phyloP scores from a whole-genome alignment of 2,329 filamentous ascomycete genomes.

The Cladosporium colombiae region DNA sequence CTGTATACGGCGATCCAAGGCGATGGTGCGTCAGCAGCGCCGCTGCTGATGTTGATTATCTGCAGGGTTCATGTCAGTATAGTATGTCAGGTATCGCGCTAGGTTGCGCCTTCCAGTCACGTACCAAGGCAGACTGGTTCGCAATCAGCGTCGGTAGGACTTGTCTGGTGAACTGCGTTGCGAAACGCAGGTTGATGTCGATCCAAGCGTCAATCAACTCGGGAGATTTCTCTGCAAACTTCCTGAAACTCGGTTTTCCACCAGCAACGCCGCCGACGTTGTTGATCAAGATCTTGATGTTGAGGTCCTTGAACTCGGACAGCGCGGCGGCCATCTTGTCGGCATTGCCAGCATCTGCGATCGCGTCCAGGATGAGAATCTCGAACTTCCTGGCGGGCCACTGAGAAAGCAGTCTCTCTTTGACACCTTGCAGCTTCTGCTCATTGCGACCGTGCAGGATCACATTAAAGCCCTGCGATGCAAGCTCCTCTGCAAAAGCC shows the following conservation, averaged over 20 bases:
- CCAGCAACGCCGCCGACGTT: slow-evolving; percentile 50
- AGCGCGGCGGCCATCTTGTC: slow-evolving; percentile 29
- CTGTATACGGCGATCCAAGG: slow-evolving; percentile 50
- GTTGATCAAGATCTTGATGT: slow-evolving; percentile 56
- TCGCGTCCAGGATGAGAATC: slow-evolving; percentile 48
- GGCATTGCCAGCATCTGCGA: slow-evolving; percentile 31
- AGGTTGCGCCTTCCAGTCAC: too few relatives aligned
- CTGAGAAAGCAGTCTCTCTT: slow-evolving; percentile 39
- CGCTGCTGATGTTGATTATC: slow-evolving; percentile 52
- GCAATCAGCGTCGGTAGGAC: slow-evolving; percentile 46
- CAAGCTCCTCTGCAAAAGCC: slow-evolving; percentile 52
- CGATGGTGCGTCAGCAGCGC: slow-evolving; percentile 43
- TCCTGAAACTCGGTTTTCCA: slow-evolving; percentile 8
- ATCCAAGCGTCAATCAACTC: slow-evolving; percentile 30
- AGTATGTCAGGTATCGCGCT: too few relatives aligned
- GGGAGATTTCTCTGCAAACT: neutral
- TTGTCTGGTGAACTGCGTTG: slow-evolving; percentile 47
- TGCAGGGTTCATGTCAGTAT: too few relatives aligned
- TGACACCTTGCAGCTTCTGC: slow-evolving; percentile 47
- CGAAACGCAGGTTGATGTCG: slow-evolving; percentile 51
- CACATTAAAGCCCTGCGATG: slow-evolving; percentile 53
- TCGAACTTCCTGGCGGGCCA: slow-evolving; percentile 44
- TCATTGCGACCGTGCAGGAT: slow-evolving; percentile 56
- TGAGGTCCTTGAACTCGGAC: slow-evolving; percentile 33
- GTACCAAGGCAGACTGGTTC: slow-evolving; percentile 42